Conservation (phyloP, 208 protist species). For the Leishmania major region DNA sequence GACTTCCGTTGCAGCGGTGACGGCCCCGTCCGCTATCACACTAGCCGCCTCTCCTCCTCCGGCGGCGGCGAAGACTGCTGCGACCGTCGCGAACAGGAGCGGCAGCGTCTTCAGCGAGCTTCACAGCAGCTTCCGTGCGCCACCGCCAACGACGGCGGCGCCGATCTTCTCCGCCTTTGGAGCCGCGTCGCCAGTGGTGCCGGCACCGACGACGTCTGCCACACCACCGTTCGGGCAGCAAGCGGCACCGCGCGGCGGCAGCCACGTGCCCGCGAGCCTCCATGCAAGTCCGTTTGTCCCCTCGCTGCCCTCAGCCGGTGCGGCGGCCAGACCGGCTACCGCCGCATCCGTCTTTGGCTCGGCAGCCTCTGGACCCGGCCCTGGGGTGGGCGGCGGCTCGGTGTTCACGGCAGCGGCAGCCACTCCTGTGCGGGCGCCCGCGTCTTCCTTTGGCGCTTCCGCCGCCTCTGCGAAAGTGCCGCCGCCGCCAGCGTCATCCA, state of each 20-base stretch:
- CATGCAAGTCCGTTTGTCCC: background rate
- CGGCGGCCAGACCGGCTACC: background rate
- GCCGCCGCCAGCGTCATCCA: background rate
- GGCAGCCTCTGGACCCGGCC: background rate
- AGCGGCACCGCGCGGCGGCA: background rate
- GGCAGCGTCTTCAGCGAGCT: conserved; percentile 1
- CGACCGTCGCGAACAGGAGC: background rate
- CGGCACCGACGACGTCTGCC: background rate
- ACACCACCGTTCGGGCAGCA: background rate
- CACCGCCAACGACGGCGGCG: background rate
- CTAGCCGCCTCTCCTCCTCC: background rate
- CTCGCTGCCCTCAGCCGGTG: background rate
- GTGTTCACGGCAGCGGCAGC: conserved; percentile 5
- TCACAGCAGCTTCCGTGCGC: background rate
- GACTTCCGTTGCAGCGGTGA: background rate
- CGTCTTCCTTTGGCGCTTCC: background rate
- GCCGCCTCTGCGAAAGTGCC: background rate
- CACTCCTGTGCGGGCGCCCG: conserved; percentile 1
- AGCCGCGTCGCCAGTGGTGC: background rate
- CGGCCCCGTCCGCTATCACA: background rate
- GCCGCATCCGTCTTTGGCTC: conserved; percentile 4
- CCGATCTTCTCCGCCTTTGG: conserved; percentile 4
- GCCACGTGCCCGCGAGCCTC: background rate
- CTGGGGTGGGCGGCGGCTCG: background rate
- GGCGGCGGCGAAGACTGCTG: background rate